Percentiles rank a stretch among this genome's conserved stretches.
phyloP scores from a whole-genome alignment of 2,329 filamentous ascomycete genomes.

The Tolypocladium endophyticum region DNA sequence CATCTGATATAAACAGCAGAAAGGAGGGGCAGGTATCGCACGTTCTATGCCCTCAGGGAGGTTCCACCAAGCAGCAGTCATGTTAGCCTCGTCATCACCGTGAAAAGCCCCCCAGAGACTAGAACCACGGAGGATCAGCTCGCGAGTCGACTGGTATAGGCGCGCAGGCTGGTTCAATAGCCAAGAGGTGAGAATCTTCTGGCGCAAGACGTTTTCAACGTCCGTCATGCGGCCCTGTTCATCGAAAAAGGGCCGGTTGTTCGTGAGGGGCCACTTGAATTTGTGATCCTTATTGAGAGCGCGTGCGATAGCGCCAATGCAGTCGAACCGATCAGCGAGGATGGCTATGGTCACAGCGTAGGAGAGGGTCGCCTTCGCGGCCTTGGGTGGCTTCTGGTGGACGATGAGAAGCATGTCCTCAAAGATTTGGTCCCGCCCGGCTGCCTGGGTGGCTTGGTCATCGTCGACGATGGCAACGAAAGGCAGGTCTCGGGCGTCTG shows the following conservation, averaged over 20 bases:
- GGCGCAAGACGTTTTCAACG: slow-evolving; percentile 56
- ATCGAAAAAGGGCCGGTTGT: slow-evolving; percentile 20
- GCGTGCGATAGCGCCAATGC: slow-evolving; percentile 40
- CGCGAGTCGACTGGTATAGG: slow-evolving; percentile 50
- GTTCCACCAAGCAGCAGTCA: slow-evolving; percentile 57
- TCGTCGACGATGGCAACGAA: slow-evolving; percentile 55
- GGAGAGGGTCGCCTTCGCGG: slow-evolving; percentile 36
- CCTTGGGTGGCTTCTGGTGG: slow-evolving; percentile 40
- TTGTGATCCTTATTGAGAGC: slow-evolving; percentile 39
- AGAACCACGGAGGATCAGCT: slow-evolving; percentile 58
- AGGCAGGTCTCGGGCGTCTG: slow-evolving; percentile 44
- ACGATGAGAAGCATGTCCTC: slow-evolving; percentile 58
- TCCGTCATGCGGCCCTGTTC: slow-evolving; percentile 28
- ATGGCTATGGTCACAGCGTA: slow-evolving; percentile 59
- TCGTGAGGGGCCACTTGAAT: slow-evolving; percentile 44
- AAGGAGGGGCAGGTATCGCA: slow-evolving; percentile 19
- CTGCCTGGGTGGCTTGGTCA: slow-evolving; percentile 53
- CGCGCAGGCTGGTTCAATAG: slow-evolving; percentile 51
- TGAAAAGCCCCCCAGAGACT: slow-evolving; percentile 39
- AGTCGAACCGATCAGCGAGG: slow-evolving; percentile 65
- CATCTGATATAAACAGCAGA: neutral
- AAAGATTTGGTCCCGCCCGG: slow-evolving; percentile 51
- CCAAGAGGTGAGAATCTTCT: slow-evolving; percentile 59
- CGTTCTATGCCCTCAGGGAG: slow-evolving; percentile 58
- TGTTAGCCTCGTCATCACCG: slow-evolving; percentile 14